Evolutionary conservation across 2,329 filamentous ascomycete species (phyloP), one percentile per base, ranked within the genome.

Genomic region (Chrysoporthe puriensis): DNA sequence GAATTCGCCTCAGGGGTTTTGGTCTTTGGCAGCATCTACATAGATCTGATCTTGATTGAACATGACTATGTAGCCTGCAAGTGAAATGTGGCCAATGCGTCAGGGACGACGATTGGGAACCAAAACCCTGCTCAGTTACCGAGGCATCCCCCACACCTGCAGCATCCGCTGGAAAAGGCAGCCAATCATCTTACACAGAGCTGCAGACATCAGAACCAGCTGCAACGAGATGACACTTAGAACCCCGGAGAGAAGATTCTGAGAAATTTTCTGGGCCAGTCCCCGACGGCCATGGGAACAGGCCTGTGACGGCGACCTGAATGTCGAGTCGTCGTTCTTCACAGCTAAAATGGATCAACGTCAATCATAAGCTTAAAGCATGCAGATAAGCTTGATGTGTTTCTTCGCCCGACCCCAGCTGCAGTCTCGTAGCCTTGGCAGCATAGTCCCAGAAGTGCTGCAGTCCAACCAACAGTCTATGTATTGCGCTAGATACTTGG

Each of bases 181-280:
- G 66, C 68, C 68, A 69, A 69, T 69, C 68, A 63, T 63, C 54
- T 63, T 60, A 68, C 66, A 69, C 52, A 42, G 21, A 58, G n/a
- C 43, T 62, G 58, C 48, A 56, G 40, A 16, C n/a, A 34, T 48
- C 60, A 57, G 62, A 54, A 43, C 43, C 34, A n/a, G n/a, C 44
- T 48, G 68, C 68, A 46, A 64, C 68, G 16, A 42, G 46, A 40
- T 11, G 56, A n/a, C 52, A 60, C 13, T 59, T 43, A 43, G 59
- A 54, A 54, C 50, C 26, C 21, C 44, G 4, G 11, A 44, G 40
- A 57, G 21, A 48, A 40, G 65, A 32, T 13, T 34, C 46, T 16
- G 56, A 63, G 63, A 67, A 68, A 42, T 60, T 52, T 62, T 69
- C 52, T 62, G 65, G 36, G 54, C 68, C 68, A 69, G 54, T 69